These are phyloP conservation scores for Fusarium nygamai DNA, from an alignment of 2,329 filamentous ascomycete species.

Conservation along the genomic window DNA sequence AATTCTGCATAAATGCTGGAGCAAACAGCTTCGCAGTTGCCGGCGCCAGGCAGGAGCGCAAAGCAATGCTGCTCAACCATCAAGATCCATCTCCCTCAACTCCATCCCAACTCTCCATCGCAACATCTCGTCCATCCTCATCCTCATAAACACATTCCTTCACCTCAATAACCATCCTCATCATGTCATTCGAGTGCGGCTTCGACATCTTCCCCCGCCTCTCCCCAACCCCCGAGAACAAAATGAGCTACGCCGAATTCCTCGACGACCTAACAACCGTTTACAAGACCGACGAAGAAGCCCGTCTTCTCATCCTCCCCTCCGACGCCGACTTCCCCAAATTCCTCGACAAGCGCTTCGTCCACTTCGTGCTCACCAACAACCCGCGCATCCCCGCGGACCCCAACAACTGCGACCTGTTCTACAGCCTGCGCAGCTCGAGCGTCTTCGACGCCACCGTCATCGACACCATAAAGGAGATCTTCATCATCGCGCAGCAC, in stretches of 20 bases:
- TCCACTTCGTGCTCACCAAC: neutral
- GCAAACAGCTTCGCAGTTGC: neutral
- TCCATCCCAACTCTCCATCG: neutral
- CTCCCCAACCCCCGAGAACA: neutral
- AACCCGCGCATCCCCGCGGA: neutral
- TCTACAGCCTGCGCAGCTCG: slow-evolving; percentile 4
- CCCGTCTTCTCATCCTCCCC: neutral
- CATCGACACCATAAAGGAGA: neutral
- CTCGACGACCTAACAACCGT: neutral
- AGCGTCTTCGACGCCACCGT: neutral
- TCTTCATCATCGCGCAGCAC: neutral
- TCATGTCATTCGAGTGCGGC: slow-evolving; percentile 1
- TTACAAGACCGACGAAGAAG: neutral
- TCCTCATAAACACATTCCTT: too few relatives aligned
- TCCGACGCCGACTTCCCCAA: neutral
- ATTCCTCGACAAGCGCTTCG: neutral
- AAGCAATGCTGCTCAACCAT: neutral
- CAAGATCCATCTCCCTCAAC: neutral
- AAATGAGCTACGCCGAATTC: neutral
- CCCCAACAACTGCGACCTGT: neutral
- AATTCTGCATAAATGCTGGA: neutral
- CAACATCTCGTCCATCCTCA: neutral
- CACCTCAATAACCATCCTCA: neutral
- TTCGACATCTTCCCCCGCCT: slow-evolving; percentile 18
- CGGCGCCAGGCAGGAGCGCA: neutral